Evolutionary conservation across 2,329 filamentous ascomycete genomes (phyloP), one percentile per base, ranked within the genome.

Genomic region (Ophiobolus disseminans): DNA sequence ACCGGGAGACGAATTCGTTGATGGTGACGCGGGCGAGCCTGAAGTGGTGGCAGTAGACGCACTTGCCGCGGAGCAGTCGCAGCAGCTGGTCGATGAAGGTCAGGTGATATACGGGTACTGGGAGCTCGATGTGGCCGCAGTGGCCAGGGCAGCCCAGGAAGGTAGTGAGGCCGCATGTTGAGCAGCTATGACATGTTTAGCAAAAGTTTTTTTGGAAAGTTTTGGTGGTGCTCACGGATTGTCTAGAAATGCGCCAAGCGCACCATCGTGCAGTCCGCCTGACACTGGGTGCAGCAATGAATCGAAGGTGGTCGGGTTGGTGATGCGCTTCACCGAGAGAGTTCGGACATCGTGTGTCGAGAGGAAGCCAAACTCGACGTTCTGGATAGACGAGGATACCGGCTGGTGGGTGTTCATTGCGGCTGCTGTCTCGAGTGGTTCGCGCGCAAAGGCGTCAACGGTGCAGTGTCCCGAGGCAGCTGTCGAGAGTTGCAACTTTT

Each of bases 251-350:
- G 93, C 90, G 22, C 94, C 94, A 52, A 99, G 81, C 37, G 93
- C 92, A 46, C 90, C 85, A 74, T 97, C 94, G 69, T 99, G 96
- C 7, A 99, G 82, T 71, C 94, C 94, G 50, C 91, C 91, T 11
- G 91, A 89, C 8, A 95, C 84, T 6, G 93, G 92, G 65, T 96
- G 92, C 59, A 95, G 82, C 47, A 97, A 84, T 49, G 86, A 91
- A 75, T 97, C 94, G 73, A 97, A 94, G n/a, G 94, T 96, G 60
- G 84, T 90, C 41, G 91, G 88, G 77, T 95, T 96, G 69, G 95
- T 89, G 64, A 99, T 96, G 75, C 87, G 86, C 79, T 94, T 94
- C 60, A 97, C 94, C 7, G 94, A 99, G 63, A 97, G 86, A 53
- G 86, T 83, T 71, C 87, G 86, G 70, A 99, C 91, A 74, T 99